Evolutionary conservation across 2,329 filamentous ascomycete genomes (phyloP).

Genomic region (Exophiala calicioides): DNA sequence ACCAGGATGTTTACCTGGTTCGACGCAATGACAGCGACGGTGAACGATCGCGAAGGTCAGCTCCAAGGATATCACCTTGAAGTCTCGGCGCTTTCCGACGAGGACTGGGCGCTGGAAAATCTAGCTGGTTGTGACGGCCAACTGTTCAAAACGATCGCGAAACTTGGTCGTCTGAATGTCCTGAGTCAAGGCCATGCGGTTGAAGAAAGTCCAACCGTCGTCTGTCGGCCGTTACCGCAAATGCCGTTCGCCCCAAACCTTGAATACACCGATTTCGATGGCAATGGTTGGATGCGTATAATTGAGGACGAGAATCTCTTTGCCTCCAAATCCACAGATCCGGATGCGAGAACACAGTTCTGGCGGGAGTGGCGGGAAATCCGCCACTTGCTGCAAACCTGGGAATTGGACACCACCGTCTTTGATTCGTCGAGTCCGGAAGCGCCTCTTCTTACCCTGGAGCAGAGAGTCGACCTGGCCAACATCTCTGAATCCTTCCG

Average conservation of each 20-base stretch:
- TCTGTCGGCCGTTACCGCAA: slow-evolving; percentile 39
- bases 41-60: slow-evolving; percentile 88
- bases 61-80: slow-evolving; percentile 65
- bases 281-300: slow-evolving; percentile 41
- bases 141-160: slow-evolving; percentile 82
- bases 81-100: slow-evolving; percentile 63
- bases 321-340: slow-evolving; percentile 37
- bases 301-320: slow-evolving; percentile 53
- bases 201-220: slow-evolving; percentile 26
- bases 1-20: slow-evolving; percentile 92
- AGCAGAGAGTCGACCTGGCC: slow-evolving; percentile 71
- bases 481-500: slow-evolving; percentile 90
- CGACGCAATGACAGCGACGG: slow-evolving; percentile 86
- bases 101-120: slow-evolving; percentile 77
- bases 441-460: slow-evolving; percentile 47
- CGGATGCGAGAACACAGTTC: slow-evolving; percentile 63
- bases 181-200: slow-evolving; percentile 67
- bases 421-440: slow-evolving; percentile 33
- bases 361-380: slow-evolving; percentile 77
- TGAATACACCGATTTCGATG: slow-evolving; percentile 59
- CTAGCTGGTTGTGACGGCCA: slow-evolving; percentile 82
- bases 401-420: slow-evolving; percentile 67
- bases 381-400: slow-evolving; percentile 72
- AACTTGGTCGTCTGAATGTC: slow-evolving; percentile 80
- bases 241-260: slow-evolving; percentile 21